Evolutionary conservation across 2,329 filamentous ascomycete genomes (phyloP).

Genomic region (Alternaria gaisen): DNA sequence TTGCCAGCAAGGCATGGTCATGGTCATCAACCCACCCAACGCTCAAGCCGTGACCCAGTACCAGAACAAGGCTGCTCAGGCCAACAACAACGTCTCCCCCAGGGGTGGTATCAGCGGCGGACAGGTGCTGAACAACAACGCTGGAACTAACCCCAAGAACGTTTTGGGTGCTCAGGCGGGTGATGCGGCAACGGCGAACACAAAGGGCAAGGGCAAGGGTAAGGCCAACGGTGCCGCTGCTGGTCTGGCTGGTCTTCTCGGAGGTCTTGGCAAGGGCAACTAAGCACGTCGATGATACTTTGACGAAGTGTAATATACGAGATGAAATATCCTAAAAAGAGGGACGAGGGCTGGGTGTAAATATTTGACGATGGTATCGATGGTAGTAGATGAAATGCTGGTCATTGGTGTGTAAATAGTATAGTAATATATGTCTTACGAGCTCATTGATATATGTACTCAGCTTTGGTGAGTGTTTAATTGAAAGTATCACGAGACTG

Average conservation of each 20-base stretch:
- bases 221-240: background rate
- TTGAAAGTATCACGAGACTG: background rate
- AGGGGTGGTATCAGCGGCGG: slow-evolving; percentile 32
- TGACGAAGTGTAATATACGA: background rate
- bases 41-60: slow-evolving; percentile 37
- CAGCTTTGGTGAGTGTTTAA: background rate
- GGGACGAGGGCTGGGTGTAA: background rate
- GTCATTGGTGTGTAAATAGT: slow-evolving; percentile 5
- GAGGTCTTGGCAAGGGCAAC: slow-evolving; percentile 2
- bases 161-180: slow-evolving; percentile 20
- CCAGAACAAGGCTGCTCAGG: slow-evolving; percentile 33
- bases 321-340: background rate
- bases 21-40: slow-evolving; percentile 70
- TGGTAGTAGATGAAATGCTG: background rate
- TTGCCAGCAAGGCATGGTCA: slow-evolving; percentile 76
- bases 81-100: slow-evolving; percentile 38
- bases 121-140: slow-evolving; percentile 29
- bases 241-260: slow-evolving; percentile 9
- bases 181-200: slow-evolving; percentile 12
- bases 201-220: slow-evolving; percentile 2
- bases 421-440: slow-evolving; percentile 3
- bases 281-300: background rate
- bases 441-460: background rate
- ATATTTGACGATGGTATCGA: background rate
- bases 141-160: slow-evolving; percentile 33